Base-by-base conservation (phyloP, 2,329 filamentous ascomycete species). In the Botrytis fragariae region DNA sequence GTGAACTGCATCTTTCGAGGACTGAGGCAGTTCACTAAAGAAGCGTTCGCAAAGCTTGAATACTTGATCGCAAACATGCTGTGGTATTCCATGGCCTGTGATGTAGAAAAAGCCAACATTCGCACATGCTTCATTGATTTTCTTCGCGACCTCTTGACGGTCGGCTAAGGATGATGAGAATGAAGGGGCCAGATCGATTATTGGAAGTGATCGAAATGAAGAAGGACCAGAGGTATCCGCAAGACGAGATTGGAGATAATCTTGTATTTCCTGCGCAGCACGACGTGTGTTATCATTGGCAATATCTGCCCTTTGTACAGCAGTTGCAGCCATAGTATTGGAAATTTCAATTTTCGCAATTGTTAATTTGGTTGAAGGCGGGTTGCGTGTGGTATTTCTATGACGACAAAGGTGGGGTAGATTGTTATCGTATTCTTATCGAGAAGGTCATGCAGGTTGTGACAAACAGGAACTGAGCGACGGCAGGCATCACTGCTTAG, bases 11-110 rank as follows among this genome's bases (percentile, higher is more conserved):
- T 82, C 81, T 77, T 87, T 88, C 63, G 83, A 83, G 35, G 84
- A 82, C 3, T 83, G 76, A 0, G 85, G 82, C 8, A 89, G 82
- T 6, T 81, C 79, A 76, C 78, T 75, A 71, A 90, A 89, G 76
- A 89, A 83, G 20, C 80, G 81, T 75, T 83, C 82, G 22, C 84
- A 81, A 4, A 82, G 81, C 25, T 82, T 75, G 73, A 88, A 81
- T 3, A 84, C 82, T 3, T 78, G 78, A 16, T 82, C 75, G 75
- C 85, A 86, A 25, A 85, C 78, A 7, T 77, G 73, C 8, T 81
- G 74, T 1, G 84, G 78, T 6, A 89, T 82, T 5, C 83, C 81
- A 76, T 88, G 86, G 12, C 84, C 84, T 12, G 82, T 81, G 68
- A 89, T 79, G 69, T 79, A 80, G 75, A 81, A 81, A 74, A 81